Percentiles rank a stretch among this genome's conserved stretches.
Evolutionary conservation across 345 rosid genomes (phyloP).

Genomic region (Brassica napus): DNA sequence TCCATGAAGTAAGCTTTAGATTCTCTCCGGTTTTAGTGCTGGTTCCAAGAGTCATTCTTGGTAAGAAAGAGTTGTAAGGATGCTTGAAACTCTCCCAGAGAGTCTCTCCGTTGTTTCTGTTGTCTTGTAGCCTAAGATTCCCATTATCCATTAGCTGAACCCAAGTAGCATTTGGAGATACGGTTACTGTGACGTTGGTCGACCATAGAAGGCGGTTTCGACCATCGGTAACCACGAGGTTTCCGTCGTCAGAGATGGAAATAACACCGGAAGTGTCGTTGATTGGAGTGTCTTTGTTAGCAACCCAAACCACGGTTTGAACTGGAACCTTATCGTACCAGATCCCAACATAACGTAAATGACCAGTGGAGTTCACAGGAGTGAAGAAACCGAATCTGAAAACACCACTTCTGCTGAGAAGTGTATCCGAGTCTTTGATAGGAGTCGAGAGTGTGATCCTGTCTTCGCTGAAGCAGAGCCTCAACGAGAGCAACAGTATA

Average conservation of each 20-base stretch:
- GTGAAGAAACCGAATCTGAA: constrained; percentile 4
- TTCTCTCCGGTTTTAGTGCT: not conserved
- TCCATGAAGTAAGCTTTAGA: constrained; percentile 4
- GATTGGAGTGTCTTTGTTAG: not conserved
- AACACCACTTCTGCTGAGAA: not conserved
- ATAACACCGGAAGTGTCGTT: not conserved
- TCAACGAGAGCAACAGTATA: not conserved
- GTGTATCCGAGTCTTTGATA: not conserved
- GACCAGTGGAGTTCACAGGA: not conserved
- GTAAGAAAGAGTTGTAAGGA: constrained; percentile 4
- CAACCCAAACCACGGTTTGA: not conserved
- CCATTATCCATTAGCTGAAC: constrained; percentile 5
- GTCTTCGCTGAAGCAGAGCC: not conserved
- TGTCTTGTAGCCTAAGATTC: not conserved
- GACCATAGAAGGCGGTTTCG: not conserved
- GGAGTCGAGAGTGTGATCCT: not conserved
- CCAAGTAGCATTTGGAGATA: not conserved
- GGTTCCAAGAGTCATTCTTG: not conserved
- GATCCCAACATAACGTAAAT: not conserved
- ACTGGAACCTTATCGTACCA: not conserved
- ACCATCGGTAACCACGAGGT: not conserved
- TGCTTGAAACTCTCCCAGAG: constrained; percentile 5
- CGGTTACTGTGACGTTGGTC: not conserved
- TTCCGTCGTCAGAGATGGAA: not conserved
- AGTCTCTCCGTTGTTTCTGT: not conserved